Percentiles rank a stretch among this genome's conserved stretches.
phyloP scores from a whole-genome alignment of 306 rosid genomes.

The Malus fusca region DNA sequence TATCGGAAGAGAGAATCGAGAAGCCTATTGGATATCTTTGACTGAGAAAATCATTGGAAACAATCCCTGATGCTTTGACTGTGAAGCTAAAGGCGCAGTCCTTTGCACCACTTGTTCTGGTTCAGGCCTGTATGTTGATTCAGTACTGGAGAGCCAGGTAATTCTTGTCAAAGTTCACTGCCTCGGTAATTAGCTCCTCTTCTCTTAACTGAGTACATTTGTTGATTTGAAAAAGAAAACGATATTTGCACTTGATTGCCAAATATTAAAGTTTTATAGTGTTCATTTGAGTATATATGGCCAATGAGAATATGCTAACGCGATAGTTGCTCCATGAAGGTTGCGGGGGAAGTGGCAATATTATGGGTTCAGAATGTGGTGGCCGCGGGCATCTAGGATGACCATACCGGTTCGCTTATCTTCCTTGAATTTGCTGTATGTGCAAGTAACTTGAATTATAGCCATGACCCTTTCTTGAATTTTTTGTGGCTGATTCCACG shows the following conservation, averaged over 20 bases:
- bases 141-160: slow-evolving; percentile 83
- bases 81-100: slow-evolving; percentile 83
- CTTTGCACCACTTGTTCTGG: slow-evolving; percentile 93
- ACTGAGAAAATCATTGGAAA: slow-evolving; percentile 62
- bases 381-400: slow-evolving; percentile 72
- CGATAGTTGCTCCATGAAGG: slow-evolving; percentile 33
- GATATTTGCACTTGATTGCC: neutral
- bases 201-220: neutral
- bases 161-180: slow-evolving; percentile 78
- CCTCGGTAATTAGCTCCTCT: slow-evolving; percentile 42
- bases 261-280: neutral
- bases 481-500: slow-evolving; percentile 4
- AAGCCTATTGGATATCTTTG: slow-evolving; percentile 68
- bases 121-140: slow-evolving; percentile 82
- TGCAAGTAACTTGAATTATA: slow-evolving; percentile 7
- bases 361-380: slow-evolving; percentile 70
- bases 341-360: slow-evolving; percentile 83
- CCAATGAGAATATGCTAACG: neutral
- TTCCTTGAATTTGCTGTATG: slow-evolving; percentile 17
- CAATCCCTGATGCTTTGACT: slow-evolving; percentile 56
- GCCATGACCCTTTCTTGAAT: neutral
- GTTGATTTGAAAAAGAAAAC: neutral
- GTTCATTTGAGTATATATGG: neutral
- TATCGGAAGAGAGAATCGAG: slow-evolving; percentile 82
- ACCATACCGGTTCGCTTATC: slow-evolving; percentile 3